phyloP scores from a whole-genome alignment of 352 stramenopile genomes.

The Phytophthora brassicae region DNA sequence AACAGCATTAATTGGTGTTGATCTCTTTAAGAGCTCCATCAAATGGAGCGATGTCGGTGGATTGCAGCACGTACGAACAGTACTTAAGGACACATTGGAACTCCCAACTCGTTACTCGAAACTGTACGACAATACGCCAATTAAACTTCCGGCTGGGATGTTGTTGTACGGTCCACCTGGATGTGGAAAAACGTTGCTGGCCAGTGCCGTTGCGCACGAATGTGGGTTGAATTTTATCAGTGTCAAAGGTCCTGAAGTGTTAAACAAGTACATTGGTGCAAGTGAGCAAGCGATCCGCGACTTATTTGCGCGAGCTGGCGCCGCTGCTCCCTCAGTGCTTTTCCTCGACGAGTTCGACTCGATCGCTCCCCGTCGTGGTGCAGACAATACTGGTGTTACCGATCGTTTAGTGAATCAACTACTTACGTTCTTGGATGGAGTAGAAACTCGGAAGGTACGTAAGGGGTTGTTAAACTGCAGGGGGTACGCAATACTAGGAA shows the following conservation, averaged over 20 bases:
- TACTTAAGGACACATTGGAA: slow-evolving; percentile 90
- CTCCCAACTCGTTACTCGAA: slow-evolving; percentile 79
- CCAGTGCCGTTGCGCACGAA: slow-evolving; percentile 86
- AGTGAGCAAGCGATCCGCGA: slow-evolving; percentile 90
- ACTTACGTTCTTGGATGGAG: slow-evolving; percentile 97
- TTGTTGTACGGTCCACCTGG: slow-evolving; percentile 90
- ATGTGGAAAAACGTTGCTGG: slow-evolving; percentile 89
- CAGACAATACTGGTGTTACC: slow-evolving; percentile 94
- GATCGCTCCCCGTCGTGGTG: slow-evolving; percentile 92
- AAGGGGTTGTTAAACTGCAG: background rate
- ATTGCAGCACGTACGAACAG: slow-evolving; percentile 72
- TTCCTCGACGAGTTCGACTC: slow-evolving; percentile 95
- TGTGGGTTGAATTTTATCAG: slow-evolving; percentile 90
- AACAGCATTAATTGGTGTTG: slow-evolving; percentile 74
- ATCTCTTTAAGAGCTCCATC: slow-evolving; percentile 85
- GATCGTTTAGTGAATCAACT: slow-evolving; percentile 98
- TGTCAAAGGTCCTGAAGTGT: slow-evolving; percentile 88
- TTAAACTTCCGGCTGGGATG: slow-evolving; percentile 85
- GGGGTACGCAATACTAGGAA: background rate
- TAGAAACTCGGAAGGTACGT: slow-evolving; percentile 86
- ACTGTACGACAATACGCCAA: slow-evolving; percentile 79
- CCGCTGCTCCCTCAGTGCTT: slow-evolving; percentile 75
- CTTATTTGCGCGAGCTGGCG: slow-evolving; percentile 76
- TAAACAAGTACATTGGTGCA: slow-evolving; percentile 91
- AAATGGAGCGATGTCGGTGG: slow-evolving; percentile 89